Evolutionary conservation across 306 rosid species (phyloP).

Genomic region (Hippophae gyantsensis): DNA sequence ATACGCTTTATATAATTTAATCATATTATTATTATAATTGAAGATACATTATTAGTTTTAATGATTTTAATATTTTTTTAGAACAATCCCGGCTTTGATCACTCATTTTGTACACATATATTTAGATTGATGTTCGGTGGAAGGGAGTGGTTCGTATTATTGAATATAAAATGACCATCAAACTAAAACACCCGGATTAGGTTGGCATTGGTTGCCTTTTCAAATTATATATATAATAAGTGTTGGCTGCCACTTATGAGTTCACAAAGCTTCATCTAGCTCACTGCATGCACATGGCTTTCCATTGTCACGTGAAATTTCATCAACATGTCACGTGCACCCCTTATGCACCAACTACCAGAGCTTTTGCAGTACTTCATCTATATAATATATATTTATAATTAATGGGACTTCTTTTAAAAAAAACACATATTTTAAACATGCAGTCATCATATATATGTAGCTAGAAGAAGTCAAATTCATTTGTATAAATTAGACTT

Average conservation of each 20-base stretch:
- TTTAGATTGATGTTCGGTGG: too few relatives aligned
- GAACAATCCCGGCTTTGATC: too few relatives aligned
- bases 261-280: slow-evolving; percentile 18
- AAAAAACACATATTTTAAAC: too few relatives aligned
- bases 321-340: slow-evolving; percentile 49
- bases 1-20: too few relatives aligned
- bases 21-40: too few relatives aligned
- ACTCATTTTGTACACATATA: too few relatives aligned
- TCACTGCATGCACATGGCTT: slow-evolving; percentile 41
- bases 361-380: slow-evolving; percentile 16
- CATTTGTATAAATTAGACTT: too few relatives aligned
- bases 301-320: slow-evolving; percentile 42
- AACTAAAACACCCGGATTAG: slow-evolving; percentile 20
- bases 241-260: slow-evolving; percentile 9
- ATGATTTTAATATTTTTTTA: too few relatives aligned
- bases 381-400: neutral
- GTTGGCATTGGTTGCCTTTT: slow-evolving; percentile 44
- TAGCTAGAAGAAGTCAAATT: too few relatives aligned
- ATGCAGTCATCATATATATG: too few relatives aligned
- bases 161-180: neutral
- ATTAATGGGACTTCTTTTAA: neutral
- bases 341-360: slow-evolving; percentile 19
- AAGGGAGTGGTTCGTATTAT: slow-evolving; percentile 4
- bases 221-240: neutral
- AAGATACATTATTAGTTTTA: too few relatives aligned